Conservation (phyloP, 331 rosid species). For the Rosa hybrid region DNA sequence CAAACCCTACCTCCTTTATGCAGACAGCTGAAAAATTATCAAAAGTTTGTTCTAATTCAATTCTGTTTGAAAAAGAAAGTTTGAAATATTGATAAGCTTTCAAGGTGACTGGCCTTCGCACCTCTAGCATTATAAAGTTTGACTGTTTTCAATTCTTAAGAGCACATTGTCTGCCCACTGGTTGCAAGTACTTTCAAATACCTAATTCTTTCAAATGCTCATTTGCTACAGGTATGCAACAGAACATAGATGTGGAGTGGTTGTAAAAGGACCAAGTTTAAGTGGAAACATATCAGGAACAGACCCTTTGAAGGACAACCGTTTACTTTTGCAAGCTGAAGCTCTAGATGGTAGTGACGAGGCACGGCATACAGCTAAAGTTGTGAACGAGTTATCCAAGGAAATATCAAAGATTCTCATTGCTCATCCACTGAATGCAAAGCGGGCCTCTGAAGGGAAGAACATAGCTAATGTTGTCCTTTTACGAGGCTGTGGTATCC, state of each 20-base stretch:
- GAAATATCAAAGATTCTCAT: conserved; percentile 81
- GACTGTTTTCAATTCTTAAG: background rate
- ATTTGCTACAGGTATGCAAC: conserved; percentile 78
- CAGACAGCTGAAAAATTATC: background rate
- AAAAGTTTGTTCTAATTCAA: background rate
- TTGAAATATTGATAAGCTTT: background rate
- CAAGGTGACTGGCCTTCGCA: background rate
- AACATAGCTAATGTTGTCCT: conserved; percentile 84
- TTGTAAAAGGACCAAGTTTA: conserved; percentile 83
- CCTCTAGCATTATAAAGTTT: background rate
- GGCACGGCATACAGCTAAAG: conserved; percentile 80
- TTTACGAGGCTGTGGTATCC: conserved; percentile 91
- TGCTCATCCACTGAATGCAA: conserved; percentile 82
- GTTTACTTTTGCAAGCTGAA: conserved; percentile 86
- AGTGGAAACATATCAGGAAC: conserved; percentile 98
- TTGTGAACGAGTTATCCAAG: conserved; percentile 84
- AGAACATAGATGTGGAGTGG: conserved; percentile 98
- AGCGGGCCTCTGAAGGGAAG: conserved; percentile 84
- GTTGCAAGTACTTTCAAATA: background rate
- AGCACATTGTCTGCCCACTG: background rate
- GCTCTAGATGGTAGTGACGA: conserved; percentile 79
- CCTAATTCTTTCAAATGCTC: background rate
- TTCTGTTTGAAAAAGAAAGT: background rate
- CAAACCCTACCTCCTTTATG: background rate
- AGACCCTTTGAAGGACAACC: conserved; percentile 90